Conservation (phyloP, 345 rosid genomes). For the Lepidium aucheri region DNA sequence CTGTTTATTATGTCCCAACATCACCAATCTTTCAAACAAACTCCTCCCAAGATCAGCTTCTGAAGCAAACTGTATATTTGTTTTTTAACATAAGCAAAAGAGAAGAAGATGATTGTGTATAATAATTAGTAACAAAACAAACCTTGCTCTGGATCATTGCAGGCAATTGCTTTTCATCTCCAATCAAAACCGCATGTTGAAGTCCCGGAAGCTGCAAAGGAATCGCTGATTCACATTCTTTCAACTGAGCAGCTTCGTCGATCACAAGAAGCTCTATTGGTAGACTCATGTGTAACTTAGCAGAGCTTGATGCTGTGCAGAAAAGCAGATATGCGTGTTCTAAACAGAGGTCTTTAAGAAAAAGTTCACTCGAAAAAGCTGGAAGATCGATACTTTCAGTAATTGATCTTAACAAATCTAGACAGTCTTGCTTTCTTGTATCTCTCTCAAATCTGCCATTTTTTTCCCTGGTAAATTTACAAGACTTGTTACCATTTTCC, state of each 20-base stretch:
- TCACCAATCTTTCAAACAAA: conserved; percentile 51
- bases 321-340: conserved; percentile 27
- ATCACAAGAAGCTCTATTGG: conserved; percentile 33
- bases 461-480: not conserved
- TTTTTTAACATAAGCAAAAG: not conserved
- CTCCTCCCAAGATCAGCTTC: conserved; percentile 57
- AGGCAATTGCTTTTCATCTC: conserved; percentile 43
- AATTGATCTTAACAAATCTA: conserved; percentile 3
- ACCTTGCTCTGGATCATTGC: conserved; percentile 49
- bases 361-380: not conserved
- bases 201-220: conserved; percentile 41
- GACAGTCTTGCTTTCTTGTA: conserved; percentile 15
- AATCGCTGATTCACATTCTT: conserved; percentile 46
- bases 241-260: conserved; percentile 43
- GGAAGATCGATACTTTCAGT: not conserved
- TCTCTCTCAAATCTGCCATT: not conserved
- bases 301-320: conserved; percentile 42
- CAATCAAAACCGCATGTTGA: conserved; percentile 36
- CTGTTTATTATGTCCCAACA: conserved; percentile 41
- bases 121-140: not conserved
- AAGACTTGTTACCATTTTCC: not conserved
- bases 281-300: conserved; percentile 11
- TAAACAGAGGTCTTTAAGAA: conserved; percentile 14
- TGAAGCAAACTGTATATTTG: conserved; percentile 29
- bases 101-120: not conserved